phyloP scores from a whole-genome alignment of 1,139 yeast genomes.

The Trichomonascaceae sp. region DNA sequence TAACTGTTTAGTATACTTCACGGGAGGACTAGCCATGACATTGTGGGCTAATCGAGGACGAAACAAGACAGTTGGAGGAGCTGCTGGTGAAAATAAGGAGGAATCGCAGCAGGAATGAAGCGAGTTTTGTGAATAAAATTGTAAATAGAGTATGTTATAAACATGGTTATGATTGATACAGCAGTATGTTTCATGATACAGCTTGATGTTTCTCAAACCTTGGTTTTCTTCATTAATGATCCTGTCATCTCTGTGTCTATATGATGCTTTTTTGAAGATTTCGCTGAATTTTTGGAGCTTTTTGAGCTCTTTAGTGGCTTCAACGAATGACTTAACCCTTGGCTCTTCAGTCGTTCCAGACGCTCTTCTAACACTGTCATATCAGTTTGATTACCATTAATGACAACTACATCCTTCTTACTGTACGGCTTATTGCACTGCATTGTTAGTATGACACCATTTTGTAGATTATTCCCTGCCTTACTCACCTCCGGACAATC shows the following conservation, averaged over 20 bases:
- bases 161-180: neutral
- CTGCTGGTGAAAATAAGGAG: neutral
- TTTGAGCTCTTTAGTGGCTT: constrained; percentile 34
- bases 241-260: neutral
- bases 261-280: neutral
- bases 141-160: neutral
- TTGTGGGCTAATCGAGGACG: constrained; percentile 8
- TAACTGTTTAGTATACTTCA: constrained; percentile 10
- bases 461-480: constrained; percentile 7
- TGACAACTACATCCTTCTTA: constrained; percentile 32
- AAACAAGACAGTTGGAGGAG: neutral
- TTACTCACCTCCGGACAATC: constrained; percentile 32
- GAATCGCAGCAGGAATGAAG: neutral
- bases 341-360: constrained; percentile 30
- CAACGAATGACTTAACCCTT: constrained; percentile 46
- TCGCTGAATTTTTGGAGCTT: constrained; percentile 23
- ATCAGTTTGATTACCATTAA: constrained; percentile 31
- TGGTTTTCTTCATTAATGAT: neutral
- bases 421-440: constrained; percentile 23
- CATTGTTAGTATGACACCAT: constrained; percentile 7
- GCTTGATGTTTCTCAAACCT: neutral
- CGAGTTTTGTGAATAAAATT: neutral
- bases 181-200: no score
- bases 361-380: constrained; percentile 32
- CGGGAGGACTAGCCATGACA: constrained; percentile 8